phyloP scores from a whole-genome alignment of 225 moss, liverwort and hornwort genomes.

The Bryum argenteum region DNA sequence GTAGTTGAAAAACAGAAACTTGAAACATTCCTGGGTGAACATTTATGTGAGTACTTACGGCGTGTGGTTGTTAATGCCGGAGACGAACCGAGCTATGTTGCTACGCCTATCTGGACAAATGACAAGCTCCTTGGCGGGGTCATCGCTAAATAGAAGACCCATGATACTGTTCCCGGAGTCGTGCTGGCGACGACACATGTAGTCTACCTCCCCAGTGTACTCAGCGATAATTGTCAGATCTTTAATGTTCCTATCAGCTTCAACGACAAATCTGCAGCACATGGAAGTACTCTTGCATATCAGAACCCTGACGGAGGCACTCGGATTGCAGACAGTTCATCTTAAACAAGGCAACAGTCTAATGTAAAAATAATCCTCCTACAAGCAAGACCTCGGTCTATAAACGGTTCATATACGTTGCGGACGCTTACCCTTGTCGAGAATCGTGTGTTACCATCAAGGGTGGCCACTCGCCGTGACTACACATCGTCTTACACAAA shows the following conservation, averaged over 20 bases:
- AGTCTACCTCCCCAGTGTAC: conserved; percentile 96
- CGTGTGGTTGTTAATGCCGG: conserved; percentile 92
- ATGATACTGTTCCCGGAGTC: conserved; percentile 90
- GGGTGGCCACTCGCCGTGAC: conserved; percentile 80
- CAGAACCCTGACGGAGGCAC: too few species aligned
- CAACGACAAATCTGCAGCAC: conserved; percentile 81
- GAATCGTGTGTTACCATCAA: conserved; percentile 82
- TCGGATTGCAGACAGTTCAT: too few species aligned
- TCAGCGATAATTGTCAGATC: conserved; percentile 95
- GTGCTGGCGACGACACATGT: conserved; percentile 70
- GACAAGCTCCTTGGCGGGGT: conserved; percentile 73
- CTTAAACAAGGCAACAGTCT: background rate
- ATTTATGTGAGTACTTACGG: conserved; percentile 46
- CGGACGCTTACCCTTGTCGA: conserved; percentile 68
- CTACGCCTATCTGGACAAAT: conserved; percentile 93
- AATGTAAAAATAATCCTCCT: too few species aligned
- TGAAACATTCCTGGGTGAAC: too few species aligned
- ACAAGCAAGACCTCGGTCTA: too few species aligned
- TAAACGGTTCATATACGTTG: too few species aligned
- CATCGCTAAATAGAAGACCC: conserved; percentile 80
- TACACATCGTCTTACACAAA: conserved; percentile 76
- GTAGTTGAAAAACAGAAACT: too few species aligned
- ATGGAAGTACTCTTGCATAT: background rate
- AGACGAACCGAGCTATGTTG: conserved; percentile 90
- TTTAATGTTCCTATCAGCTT: conserved; percentile 85